Base-by-base conservation (phyloP, 176 grass and related monocot genomes). In the Microstegium vimineum region DNA sequence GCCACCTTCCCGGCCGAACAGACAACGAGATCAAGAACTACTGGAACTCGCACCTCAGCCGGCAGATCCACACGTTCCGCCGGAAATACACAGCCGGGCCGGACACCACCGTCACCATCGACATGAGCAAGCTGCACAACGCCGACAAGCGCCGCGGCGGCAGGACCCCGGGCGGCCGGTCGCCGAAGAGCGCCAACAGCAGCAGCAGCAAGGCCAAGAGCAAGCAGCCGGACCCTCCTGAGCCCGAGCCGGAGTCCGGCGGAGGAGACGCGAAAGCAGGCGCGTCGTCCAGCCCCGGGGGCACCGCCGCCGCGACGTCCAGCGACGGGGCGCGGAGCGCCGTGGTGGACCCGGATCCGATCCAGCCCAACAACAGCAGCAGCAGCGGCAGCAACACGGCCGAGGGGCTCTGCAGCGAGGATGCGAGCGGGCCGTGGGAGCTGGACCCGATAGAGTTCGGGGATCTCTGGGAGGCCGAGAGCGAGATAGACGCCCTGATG, bases 1-100 rank as follows among this genome's bases (percentile, higher is more conserved):
- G 80, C 66, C 86, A 94, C 43, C 74, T 97, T 2, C 90, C 94
- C 0, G 92, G 94, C 0, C 82, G 94, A 84, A 97, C 94, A 5
- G 92, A 94, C 88, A 97, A 97, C 81, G 92, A 97, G 81, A 97
- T 94, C 81, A 97, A 97, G 73, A 97, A 97, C 69, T 94, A 97
- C 86, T 97, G 94, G 94, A 97, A 94, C 81, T 97, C 94, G 49
- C 94, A 97, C 70, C 94, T 97, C 32, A 94, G 92, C 85, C 80
- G 90, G 13, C 85, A 69, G 76, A 80, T 89, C 76, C 86, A 92
- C 79, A 97, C 82, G 23, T 97, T 80, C 81, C 38, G 77, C 4
- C 75, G 84, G 33, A 64, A 66, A 2, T 60, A 79, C 77, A 41
- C 49, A 62, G 17, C 80, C 43, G 64, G 43, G 11, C 63, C 22